Base-by-base conservation (phyloP, 2,329 filamentous ascomycete genomes). In the Ambrosiella xylebori region DNA sequence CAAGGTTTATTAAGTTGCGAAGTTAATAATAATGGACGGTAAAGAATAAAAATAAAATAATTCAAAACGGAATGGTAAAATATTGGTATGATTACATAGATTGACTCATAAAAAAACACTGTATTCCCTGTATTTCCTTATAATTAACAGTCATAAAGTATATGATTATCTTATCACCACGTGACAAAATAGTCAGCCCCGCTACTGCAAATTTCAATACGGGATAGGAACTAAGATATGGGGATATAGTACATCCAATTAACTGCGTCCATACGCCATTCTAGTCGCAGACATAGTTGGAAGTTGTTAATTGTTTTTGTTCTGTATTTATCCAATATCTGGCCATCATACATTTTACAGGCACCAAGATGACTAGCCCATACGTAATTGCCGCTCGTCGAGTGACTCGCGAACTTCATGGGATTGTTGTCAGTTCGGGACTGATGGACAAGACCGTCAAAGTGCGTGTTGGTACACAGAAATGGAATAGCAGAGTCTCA, bases 401-500 rank as follows among this genome's bases (percentile, higher is more conserved):
- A 57, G 72, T 73, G 54, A 74, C 72, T 56, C 74, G 75, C 61
- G 74, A 80, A 65, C 67, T 81, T 59, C 75, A 76, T 61, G 85
- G 85, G 62, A 80, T 91, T 45, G 87, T 91, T 27, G 79, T 90
- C 54, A 88, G 85, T 47, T 81, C 86, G 6, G 87, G 86, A 17
- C 76, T 83, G 60, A 89, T 89, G 84, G 71, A 81, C 60, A 86
- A 84, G 70, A 89, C 86, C 2, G 85, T 89, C 59, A 89, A 86
- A 70, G 86, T 90, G 62, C 79, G 82, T 63, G 76, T 90, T 12
- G 82, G 84, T 56, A 78, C 76, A 12, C 79, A 82, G 66, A 77
- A 80, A 67, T 91, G 84, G 83, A 86, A 90, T 67, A 77, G 76
- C 60, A 75, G 77, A 62, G 78, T 91, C 57, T 76, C 82, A 67